phyloP scores from a whole-genome alignment of 2,329 filamentous ascomycete genomes.

The Mariannaea sp. region DNA sequence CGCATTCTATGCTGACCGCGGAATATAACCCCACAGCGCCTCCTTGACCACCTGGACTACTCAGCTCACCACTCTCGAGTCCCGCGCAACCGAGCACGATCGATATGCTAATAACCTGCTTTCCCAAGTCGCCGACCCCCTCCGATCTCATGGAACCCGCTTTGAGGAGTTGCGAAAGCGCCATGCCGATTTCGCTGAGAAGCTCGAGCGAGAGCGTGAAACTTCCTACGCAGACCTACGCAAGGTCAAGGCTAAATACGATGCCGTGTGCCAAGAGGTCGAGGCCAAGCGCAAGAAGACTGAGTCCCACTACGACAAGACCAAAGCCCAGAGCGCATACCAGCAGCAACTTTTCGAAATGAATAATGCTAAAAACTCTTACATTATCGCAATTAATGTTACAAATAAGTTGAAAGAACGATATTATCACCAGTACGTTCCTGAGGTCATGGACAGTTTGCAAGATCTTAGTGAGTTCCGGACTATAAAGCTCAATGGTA shows the following conservation, averaged over 20 bases:
- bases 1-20: constrained; percentile 30
- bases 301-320: constrained; percentile 91
- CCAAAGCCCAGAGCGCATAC: constrained; percentile 88
- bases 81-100: constrained; percentile 86
- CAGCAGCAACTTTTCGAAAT: constrained; percentile 92
- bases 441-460: constrained; percentile 88
- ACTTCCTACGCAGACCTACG: constrained; percentile 80
- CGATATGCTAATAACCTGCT: constrained; percentile 79
- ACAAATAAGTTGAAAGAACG: constrained; percentile 97
- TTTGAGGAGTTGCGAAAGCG: constrained; percentile 94
- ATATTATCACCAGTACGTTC: constrained; percentile 96
- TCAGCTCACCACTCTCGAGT: constrained; percentile 88
- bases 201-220: constrained; percentile 89
- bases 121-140: constrained; percentile 80
- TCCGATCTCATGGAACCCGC: constrained; percentile 73
- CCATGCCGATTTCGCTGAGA: constrained; percentile 85
- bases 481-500: constrained; percentile 77
- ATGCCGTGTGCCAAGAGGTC: constrained; percentile 89
- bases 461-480: constrained; percentile 93
- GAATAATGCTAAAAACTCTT: constrained; percentile 99
- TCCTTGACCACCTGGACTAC: constrained; percentile 97
- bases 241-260: constrained; percentile 93
- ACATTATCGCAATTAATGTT: constrained; percentile 92
- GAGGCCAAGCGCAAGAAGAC: constrained; percentile 94
- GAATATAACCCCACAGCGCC: constrained; percentile 59